These are phyloP conservation scores for Chytridium lagenaria DNA, from an alignment of 371 early-diverging fungal genomes.

Conservation along the genomic window DNA sequence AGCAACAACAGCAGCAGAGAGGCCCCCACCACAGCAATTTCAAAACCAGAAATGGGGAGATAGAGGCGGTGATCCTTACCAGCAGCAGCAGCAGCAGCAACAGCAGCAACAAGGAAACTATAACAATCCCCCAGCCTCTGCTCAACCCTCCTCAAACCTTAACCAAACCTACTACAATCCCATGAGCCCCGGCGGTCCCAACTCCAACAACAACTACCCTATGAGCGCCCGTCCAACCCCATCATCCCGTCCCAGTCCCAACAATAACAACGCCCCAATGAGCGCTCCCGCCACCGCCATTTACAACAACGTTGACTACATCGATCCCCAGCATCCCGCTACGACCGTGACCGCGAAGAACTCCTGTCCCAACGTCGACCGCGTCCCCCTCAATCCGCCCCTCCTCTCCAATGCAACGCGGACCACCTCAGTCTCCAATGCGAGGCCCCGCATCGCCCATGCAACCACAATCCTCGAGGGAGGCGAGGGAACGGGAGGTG, in stretches of 20 bases:
- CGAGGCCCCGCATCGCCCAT: not conserved
- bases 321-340: too few relatives aligned
- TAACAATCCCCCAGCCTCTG: too few relatives aligned
- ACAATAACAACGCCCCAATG: too few relatives aligned
- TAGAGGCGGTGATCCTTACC: not conserved
- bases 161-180: not conserved
- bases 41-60: not conserved
- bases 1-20: not conserved
- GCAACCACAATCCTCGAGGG: not conserved
- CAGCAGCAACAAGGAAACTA: not conserved
- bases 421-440: not conserved
- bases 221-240: slow-evolving; percentile 2
- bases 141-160: not conserved
- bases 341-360: not conserved
- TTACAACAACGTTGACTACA: not conserved
- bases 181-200: not conserved
- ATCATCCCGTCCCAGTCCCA: too few relatives aligned
- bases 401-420: not conserved
- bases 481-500: not conserved
- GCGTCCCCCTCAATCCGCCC: not conserved
- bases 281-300: not conserved
- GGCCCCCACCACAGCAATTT: too few relatives aligned
- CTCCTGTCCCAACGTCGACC: not conserved
- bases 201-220: slow-evolving; percentile 4
- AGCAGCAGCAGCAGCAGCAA: not conserved